Evolutionary conservation across 768 basidiomycete species (phyloP), one percentile per base, ranked within the genome.

Genomic region (Rhizopogon vinicolor): DNA sequence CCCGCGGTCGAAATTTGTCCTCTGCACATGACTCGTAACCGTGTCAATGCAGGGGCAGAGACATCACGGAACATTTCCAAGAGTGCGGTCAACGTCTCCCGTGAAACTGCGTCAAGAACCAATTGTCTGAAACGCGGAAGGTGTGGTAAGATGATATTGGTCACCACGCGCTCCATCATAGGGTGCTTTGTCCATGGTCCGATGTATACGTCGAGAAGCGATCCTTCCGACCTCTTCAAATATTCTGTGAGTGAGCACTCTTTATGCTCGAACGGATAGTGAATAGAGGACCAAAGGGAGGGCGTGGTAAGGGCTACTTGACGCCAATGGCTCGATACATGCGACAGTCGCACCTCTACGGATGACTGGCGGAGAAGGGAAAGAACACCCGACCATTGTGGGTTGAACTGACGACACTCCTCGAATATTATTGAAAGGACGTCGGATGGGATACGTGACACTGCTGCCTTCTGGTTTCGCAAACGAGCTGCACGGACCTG

Each of bases 321-420:
- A 33, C 73, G 68, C 74, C 74, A 73, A 41, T 65, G 67, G 39
- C 58, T 62, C 35, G 65, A 66, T 19, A 74, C 68, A 44, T 69
- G 68, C 35, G 74, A 70, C 28, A 75, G 53, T 31, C 68, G 68
- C 35, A 69, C 61, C 55, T 69, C 69, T 52, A 70, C 33, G 31
- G 69, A 69, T n/a, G 62, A 63, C 49, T 71, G 69, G 44, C 63
- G 67, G 35, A 71, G 69, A 8, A 68, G 60, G 52, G 61, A 63
- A 43, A 68, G 68, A 13, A 71, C 64, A n/a, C 68, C 68, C 13
- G 60, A 51, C 65, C 69, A 69, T 53, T 69, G 69, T 25, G 67
- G 67, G 42, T 63, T 67, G 28, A 63, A 54, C 54, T 71, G 67
- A 49, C 65, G 62, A 44, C 65, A 67, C 29, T 68, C 68, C 51